phyloP scores from a whole-genome alignment of 352 stramenopile genomes.

The Pythium aristosporum region DNA sequence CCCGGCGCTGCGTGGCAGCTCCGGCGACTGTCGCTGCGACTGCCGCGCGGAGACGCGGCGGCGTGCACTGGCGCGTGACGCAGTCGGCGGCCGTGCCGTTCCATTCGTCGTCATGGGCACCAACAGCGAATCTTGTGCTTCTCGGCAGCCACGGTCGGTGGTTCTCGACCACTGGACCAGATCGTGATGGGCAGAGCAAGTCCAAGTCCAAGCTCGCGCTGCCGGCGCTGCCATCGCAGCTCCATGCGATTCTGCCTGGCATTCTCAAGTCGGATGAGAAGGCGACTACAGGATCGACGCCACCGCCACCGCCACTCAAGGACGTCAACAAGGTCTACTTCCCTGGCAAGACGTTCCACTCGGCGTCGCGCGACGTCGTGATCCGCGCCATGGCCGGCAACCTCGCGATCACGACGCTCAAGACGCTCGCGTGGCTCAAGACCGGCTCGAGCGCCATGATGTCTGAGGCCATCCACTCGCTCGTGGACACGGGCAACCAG shows the following conservation, averaged over 20 bases:
- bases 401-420: slow-evolving; percentile 91
- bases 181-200: background rate
- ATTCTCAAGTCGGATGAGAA: slow-evolving; percentile 40
- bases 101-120: slow-evolving; percentile 11
- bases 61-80: slow-evolving; percentile 13
- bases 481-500: slow-evolving; percentile 98
- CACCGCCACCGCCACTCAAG: slow-evolving; percentile 48
- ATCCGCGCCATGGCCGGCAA: slow-evolving; percentile 93
- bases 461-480: slow-evolving; percentile 96
- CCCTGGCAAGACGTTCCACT: slow-evolving; percentile 74
- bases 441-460: slow-evolving; percentile 96
- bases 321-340: slow-evolving; percentile 89
- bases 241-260: slow-evolving; percentile 35
- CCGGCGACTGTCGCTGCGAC: background rate
- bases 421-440: slow-evolving; percentile 89
- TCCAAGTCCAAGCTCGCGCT: slow-evolving; percentile 9
- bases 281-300: slow-evolving; percentile 13
- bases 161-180: background rate
- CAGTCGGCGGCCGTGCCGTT: background rate
- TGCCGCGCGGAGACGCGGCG: slow-evolving; percentile 9
- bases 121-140: background rate
- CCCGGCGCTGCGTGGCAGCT: slow-evolving; percentile 1
- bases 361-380: slow-evolving; percentile 76
- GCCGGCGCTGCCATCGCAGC: slow-evolving; percentile 13
- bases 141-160: background rate